Evolutionary conservation across 108 stramenopile genomes (phyloP).

Genomic region (Aurantiochytrium sp.): DNA sequence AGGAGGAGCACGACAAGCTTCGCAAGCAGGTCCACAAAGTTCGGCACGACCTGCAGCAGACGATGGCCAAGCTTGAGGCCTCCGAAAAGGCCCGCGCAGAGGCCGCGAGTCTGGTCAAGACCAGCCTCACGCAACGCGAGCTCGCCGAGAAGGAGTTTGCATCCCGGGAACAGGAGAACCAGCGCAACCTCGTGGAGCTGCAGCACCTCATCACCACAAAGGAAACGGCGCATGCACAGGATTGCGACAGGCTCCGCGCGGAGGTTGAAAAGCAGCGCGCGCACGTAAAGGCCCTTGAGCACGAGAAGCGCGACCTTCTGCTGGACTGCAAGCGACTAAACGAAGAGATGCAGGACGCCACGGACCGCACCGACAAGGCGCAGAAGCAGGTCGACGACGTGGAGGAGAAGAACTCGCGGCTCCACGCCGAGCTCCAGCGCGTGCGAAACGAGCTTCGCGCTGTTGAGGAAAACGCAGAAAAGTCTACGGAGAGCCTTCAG

Average conservation of each 20-base stretch:
- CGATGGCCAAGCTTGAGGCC: background rate
- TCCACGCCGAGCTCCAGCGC: background rate
- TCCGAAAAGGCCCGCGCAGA: background rate
- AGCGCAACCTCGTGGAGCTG: background rate
- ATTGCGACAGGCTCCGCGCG: background rate
- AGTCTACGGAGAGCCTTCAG: background rate
- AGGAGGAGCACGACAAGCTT: constrained; percentile 22
- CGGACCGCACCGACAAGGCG: background rate
- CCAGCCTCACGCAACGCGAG: background rate
- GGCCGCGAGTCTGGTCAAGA: background rate
- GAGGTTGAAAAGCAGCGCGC: background rate
- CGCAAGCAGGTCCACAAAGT: background rate
- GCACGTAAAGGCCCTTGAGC: background rate
- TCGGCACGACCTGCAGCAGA: background rate
- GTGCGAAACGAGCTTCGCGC: background rate
- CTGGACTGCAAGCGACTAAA: constrained; percentile 1
- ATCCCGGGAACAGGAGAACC: background rate
- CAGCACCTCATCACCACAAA: background rate
- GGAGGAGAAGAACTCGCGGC: background rate
- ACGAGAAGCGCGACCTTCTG: constrained; percentile 7
- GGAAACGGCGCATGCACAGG: background rate
- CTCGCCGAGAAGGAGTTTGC: background rate
- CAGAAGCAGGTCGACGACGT: background rate
- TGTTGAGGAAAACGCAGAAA: background rate
- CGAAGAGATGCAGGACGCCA: background rate